Percentiles rank a stretch among this genome's conserved stretches.
Conservation (phyloP, 345 rosid genomes). For the Corymbia maculata region DNA sequence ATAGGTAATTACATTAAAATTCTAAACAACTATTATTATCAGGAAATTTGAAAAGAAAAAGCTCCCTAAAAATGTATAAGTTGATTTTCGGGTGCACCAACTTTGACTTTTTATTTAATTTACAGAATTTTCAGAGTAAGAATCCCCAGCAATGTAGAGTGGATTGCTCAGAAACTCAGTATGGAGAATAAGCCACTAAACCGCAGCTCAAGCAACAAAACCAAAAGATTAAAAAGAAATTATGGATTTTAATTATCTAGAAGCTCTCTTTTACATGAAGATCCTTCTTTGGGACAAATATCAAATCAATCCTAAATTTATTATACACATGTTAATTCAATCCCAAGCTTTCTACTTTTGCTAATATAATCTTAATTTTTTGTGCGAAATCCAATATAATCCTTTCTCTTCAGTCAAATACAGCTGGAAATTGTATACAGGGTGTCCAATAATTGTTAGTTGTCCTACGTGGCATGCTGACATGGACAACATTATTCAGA, state of each 20-base stretch:
- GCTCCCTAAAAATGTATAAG: too few relatives aligned
- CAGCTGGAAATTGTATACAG: too few relatives aligned
- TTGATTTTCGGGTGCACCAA: neutral
- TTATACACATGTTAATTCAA: neutral
- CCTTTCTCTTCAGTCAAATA: too few relatives aligned
- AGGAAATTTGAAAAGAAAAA: too few relatives aligned
- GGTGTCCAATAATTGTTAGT: rapidly evolving
- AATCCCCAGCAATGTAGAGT: constrained; percentile 23
- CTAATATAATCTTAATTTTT: too few relatives aligned
- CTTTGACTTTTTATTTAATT: neutral
- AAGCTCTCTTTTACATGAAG: neutral
- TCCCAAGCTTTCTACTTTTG: neutral
- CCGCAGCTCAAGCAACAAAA: neutral
- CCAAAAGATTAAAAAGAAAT: neutral
- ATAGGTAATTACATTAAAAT: too few relatives aligned
- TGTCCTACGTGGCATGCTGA: rapidly evolving
- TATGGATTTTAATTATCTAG: neutral
- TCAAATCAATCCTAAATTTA: too few relatives aligned
- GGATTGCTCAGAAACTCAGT: constrained; percentile 6
- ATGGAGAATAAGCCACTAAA: constrained; percentile 20
- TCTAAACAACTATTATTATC: too few relatives aligned
- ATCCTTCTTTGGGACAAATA: neutral
- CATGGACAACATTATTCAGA: neutral
- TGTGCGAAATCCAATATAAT: rapidly evolving
- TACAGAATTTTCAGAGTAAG: neutral